These are phyloP conservation scores for Lipomyces chichibuensis DNA, from an alignment of 805 yeast genomes.

Conservation along the genomic window DNA sequence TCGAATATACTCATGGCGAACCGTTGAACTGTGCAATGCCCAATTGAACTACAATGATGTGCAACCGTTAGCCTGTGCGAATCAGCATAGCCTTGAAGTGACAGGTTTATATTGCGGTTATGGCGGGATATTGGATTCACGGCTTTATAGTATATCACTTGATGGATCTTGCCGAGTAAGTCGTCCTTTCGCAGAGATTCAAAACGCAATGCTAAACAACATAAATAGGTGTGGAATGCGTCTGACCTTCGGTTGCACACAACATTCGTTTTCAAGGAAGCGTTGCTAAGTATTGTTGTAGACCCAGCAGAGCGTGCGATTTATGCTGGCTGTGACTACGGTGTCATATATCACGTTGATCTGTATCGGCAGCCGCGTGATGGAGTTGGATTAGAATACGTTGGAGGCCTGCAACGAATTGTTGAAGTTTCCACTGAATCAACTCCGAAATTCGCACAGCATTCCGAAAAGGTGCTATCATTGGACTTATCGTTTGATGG, in stretches of 20 bases:
- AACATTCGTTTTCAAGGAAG: conserved; percentile 68
- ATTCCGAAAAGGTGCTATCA: conserved; percentile 51
- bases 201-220: background rate
- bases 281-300: conserved; percentile 59
- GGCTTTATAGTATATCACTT: conserved; percentile 66
- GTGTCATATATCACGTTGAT: conserved; percentile 54
- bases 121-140: conserved; percentile 63
- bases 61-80: conserved; percentile 39
- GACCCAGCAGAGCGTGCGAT: conserved; percentile 81
- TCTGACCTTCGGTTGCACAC: conserved; percentile 53
- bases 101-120: conserved; percentile 53
- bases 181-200: conserved; percentile 44
- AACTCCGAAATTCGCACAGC: conserved; percentile 28
- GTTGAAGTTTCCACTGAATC: conserved; percentile 43
- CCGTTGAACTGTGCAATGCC: conserved; percentile 57
- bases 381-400: conserved; percentile 52
- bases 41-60: conserved; percentile 42
- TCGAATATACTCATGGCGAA: conserved; percentile 73
- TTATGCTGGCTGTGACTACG: conserved; percentile 58
- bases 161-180: conserved; percentile 49
- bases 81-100: conserved; percentile 53
- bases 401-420: conserved; percentile 64
- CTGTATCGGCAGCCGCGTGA: conserved; percentile 49
- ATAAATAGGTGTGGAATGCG: conserved; percentile 66
- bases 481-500: conserved; percentile 74